Evolutionary conservation across 2,329 filamentous ascomycete genomes (phyloP), one percentile per base, ranked within the genome.

Genomic region (Aspergillus amoenus): DNA sequence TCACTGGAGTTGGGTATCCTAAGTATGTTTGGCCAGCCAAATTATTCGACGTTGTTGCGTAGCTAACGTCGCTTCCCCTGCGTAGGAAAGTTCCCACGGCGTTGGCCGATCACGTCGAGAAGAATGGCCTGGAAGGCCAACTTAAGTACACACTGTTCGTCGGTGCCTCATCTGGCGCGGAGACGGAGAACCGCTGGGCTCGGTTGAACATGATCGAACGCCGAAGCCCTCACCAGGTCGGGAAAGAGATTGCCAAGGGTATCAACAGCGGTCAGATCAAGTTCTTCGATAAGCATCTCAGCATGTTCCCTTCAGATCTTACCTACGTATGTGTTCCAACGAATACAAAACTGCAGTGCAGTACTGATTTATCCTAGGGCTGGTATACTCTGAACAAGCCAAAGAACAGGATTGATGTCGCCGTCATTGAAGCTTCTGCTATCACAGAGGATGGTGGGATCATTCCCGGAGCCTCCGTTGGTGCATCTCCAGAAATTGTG

Each of bases 131-230:
- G 15, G 87, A 96, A 75, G 91, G 91, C 56, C 80, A 95, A 81
- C 80, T 95, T 65, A 90, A 90, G 69, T 96, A 95, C 81, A 88
- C 86, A 56, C 83, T 96, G 17, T 96, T 96, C 65, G 91, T 95
- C 9, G 92, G 91, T 52, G 91, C 91, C n/a, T 93, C 89, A 5
- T 92, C 90, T 15, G 91, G 91, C 39, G 89, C 91, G 17, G 91
- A 94, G 78, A 96, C 91, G 0, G 91, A 96, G 79, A 94, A 94
- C 76, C 83, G 91, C 74, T 96, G 92, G 92, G 91, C 92, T n/a
- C 76, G 79, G 4, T 79, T 93, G 62, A 88, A 96, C 77, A 96
- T 96, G 91, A 96, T 96, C 68, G 88, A 93, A 78, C 83, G 91
- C 56, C 84, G 91, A 56, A 84, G 85, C 65, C 91, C 91, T 55